Percentiles rank a stretch among this genome's conserved stretches.
Evolutionary conservation across 176 grass and related monocot species (phyloP).

Genomic region (Bothriochloa decipiens): DNA sequence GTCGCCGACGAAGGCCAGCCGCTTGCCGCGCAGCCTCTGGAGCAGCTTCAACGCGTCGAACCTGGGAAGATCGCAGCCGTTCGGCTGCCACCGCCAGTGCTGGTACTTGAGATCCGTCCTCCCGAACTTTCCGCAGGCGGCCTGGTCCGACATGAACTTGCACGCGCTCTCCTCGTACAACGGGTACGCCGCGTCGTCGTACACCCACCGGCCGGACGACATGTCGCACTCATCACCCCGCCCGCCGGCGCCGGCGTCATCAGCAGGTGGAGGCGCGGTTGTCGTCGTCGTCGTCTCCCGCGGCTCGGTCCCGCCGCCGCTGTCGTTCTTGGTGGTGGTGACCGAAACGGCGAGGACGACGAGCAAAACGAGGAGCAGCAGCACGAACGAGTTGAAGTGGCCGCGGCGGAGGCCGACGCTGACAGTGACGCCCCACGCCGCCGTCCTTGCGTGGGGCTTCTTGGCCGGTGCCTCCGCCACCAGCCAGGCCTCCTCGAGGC

Average conservation of each 20-base stretch:
- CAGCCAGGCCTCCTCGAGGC: conserved; percentile 22
- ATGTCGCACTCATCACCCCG: conserved; percentile 55
- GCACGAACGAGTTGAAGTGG: conserved; percentile 56
- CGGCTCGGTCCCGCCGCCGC: background rate
- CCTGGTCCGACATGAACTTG: conserved; percentile 80
- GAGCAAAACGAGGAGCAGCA: conserved; percentile 48
- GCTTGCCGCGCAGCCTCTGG: conserved; percentile 56
- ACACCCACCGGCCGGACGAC: conserved; percentile 73
- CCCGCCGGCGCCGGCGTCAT: background rate
- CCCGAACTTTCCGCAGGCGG: conserved; percentile 74
- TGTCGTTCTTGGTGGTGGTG: conserved; percentile 33
- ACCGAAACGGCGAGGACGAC: conserved; percentile 39
- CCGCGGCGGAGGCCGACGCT: conserved; percentile 35
- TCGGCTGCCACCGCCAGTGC: conserved; percentile 82
- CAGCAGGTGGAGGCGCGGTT: background rate
- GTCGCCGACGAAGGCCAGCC: conserved; percentile 76
- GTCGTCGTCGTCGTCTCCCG: background rate
- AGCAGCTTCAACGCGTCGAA: conserved; percentile 69
- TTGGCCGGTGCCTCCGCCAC: background rate
- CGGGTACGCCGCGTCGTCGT: conserved; percentile 54
- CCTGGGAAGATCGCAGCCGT: conserved; percentile 72
- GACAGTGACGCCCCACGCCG: conserved; percentile 30
- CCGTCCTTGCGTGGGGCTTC: conserved; percentile 14
- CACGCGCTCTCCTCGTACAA: conserved; percentile 77
- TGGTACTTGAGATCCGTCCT: conserved; percentile 63